Conservation (phyloP, 2,329 filamentous ascomycete species). For the Allantophomopsis lycopodina region DNA sequence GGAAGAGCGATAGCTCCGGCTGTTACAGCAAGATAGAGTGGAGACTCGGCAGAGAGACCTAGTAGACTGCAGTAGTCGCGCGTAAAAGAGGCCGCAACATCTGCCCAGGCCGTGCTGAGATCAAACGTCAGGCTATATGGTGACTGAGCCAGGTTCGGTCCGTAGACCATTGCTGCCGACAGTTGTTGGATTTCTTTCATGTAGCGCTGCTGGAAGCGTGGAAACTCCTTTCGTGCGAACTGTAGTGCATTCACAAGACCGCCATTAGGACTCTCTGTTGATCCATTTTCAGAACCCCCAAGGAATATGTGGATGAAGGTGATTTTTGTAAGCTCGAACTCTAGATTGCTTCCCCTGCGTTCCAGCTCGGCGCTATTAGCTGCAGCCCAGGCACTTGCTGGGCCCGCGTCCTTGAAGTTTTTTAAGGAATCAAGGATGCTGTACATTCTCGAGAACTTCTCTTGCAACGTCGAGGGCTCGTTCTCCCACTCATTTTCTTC, state of each 20-base stretch:
- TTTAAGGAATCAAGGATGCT: slow-evolving; percentile 70
- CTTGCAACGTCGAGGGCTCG: slow-evolving; percentile 36
- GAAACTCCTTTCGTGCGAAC: slow-evolving; percentile 67
- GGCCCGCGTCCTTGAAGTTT: slow-evolving; percentile 51
- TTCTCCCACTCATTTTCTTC: slow-evolving; percentile 22
- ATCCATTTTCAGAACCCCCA: slow-evolving; percentile 37
- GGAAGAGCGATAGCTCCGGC: slow-evolving; percentile 87
- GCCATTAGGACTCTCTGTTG: slow-evolving; percentile 37
- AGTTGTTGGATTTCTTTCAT: slow-evolving; percentile 69
- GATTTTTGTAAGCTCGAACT: slow-evolving; percentile 84
- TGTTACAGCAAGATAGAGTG: slow-evolving; percentile 83
- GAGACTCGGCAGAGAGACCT: slow-evolving; percentile 79
- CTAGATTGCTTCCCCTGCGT: slow-evolving; percentile 75
- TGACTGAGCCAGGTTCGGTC: slow-evolving; percentile 57
- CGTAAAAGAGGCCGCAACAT: slow-evolving; percentile 78
- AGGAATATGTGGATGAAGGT: slow-evolving; percentile 85
- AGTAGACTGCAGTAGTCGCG: slow-evolving; percentile 89
- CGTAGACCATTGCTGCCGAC: slow-evolving; percentile 67
- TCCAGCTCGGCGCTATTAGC: slow-evolving; percentile 59
- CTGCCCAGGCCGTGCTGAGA: slow-evolving; percentile 63
- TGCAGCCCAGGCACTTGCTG: slow-evolving; percentile 80
- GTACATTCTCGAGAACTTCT: slow-evolving; percentile 83
- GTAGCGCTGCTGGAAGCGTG: slow-evolving; percentile 61
- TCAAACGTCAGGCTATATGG: slow-evolving; percentile 74
- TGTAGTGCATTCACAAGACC: slow-evolving; percentile 52